A percentile compares a stretch with the other conserved stretches of the same genome.
phyloP scores from a whole-genome alignment of 2,329 filamentous ascomycete genomes.

The Penicillium sclerotigenum region DNA sequence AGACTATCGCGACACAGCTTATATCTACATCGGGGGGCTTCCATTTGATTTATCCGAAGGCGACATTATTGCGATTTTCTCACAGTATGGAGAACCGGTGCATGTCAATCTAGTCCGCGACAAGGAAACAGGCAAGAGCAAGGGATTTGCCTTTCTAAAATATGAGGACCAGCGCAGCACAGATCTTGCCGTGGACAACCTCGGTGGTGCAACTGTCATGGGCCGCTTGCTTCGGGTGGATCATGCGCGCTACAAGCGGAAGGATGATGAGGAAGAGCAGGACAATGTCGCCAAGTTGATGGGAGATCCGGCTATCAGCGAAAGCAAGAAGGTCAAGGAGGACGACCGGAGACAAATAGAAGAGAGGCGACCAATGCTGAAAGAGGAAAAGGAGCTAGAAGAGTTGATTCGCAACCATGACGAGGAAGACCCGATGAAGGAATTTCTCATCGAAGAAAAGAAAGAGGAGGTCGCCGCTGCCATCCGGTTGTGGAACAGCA shows the following conservation, averaged over 20 bases:
- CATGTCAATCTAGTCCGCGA: slow-evolving; percentile 90
- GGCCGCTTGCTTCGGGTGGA: slow-evolving; percentile 82
- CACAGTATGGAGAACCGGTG: slow-evolving; percentile 91
- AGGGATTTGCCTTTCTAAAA: slow-evolving; percentile 93
- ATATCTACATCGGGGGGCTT: slow-evolving; percentile 91
- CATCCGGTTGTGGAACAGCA: slow-evolving; percentile 53
- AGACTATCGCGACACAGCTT: slow-evolving; percentile 96
- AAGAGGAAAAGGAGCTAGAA: slow-evolving; percentile 77
- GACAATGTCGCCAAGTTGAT: slow-evolving; percentile 49
- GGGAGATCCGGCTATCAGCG: slow-evolving; percentile 43
- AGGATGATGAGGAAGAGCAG: slow-evolving; percentile 63
- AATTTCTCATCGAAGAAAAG: slow-evolving; percentile 84
- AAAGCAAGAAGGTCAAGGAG: slow-evolving; percentile 31
- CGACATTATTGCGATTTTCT: slow-evolving; percentile 94
- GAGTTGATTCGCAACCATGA: slow-evolving; percentile 76
- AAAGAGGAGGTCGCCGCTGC: slow-evolving; percentile 79
- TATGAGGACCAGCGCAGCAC: slow-evolving; percentile 97
- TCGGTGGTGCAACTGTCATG: slow-evolving; percentile 79
- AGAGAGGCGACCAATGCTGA: slow-evolving; percentile 62
- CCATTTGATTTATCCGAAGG: slow-evolving; percentile 92
- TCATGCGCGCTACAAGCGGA: slow-evolving; percentile 85
- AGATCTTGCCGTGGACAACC: slow-evolving; percentile 92
- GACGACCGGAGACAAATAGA: slow-evolving; percentile 44
- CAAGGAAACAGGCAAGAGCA: slow-evolving; percentile 92
- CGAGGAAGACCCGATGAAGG: slow-evolving; percentile 97